A percentile compares a stretch with the other conserved stretches of the same genome.
Conservation (phyloP, 257 asterid species). For the Jacaranda copaia region DNA sequence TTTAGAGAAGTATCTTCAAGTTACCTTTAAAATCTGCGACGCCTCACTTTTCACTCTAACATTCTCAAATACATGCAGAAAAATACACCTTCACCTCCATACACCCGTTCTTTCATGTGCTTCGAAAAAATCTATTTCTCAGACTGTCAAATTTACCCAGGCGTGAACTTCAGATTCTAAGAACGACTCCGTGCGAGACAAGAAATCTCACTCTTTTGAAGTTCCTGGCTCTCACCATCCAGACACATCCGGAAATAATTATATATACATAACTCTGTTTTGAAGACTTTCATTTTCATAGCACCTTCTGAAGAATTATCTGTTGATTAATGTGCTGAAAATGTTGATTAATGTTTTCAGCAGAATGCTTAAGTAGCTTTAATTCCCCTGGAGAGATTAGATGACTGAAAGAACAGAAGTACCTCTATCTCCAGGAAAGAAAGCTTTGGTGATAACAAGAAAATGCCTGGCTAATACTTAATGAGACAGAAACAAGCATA, state of each 20-base stretch:
- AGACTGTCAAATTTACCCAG: neutral
- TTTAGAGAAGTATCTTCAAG: neutral
- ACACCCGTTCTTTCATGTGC: constrained; percentile 29
- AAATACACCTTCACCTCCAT: neutral
- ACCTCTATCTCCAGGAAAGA: too few relatives aligned
- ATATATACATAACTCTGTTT: neutral
- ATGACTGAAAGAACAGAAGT: too few relatives aligned
- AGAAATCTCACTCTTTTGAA: neutral
- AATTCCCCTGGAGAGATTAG: too few relatives aligned
- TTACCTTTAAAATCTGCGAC: neutral
- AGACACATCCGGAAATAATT: too few relatives aligned
- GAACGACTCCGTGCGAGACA: neutral
- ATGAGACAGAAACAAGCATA: neutral
- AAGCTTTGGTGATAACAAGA: too few relatives aligned
- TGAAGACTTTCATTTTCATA: neutral
- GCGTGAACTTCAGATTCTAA: neutral
- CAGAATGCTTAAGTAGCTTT: too few relatives aligned
- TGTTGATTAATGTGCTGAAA: too few relatives aligned
- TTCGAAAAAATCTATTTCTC: constrained; percentile 10
- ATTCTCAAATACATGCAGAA: neutral
- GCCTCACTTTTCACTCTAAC: constrained; percentile 28
- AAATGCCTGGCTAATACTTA: too few relatives aligned
- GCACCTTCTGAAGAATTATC: neutral
- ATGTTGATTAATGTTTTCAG: too few relatives aligned
- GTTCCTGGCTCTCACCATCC: constrained; percentile 34